A percentile compares a stretch with the other conserved stretches of the same genome.
Conservation (phyloP, 1,284 basidiomycete species). For the Ganoderma boninense region DNA sequence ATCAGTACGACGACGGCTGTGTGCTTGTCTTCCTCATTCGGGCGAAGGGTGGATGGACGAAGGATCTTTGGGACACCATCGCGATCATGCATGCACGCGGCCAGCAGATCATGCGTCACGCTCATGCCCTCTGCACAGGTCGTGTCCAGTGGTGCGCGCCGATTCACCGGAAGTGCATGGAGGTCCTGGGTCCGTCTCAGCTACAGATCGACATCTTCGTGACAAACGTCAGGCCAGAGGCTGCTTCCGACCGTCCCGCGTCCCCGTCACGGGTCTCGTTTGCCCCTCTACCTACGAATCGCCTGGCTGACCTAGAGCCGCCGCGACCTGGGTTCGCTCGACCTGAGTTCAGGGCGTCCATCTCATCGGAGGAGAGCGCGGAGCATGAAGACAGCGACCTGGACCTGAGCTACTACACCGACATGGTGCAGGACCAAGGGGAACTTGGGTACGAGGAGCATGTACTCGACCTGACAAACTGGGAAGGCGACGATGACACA, state of each 20-base stretch:
- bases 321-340: slow-evolving; percentile 52
- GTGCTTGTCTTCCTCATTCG: slow-evolving; percentile 81
- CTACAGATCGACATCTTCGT: slow-evolving; percentile 86
- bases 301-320: slow-evolving; percentile 44
- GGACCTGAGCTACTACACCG: slow-evolving; percentile 58
- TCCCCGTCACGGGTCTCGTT: slow-evolving; percentile 20
- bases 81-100: slow-evolving; percentile 44
- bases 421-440: slow-evolving; percentile 45
- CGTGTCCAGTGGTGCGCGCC: slow-evolving; percentile 87
- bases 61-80: slow-evolving; percentile 72
- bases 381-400: slow-evolving; percentile 46
- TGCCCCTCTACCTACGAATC: slow-evolving; percentile 8
- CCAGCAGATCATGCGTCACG: slow-evolving; percentile 37
- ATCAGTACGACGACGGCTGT: slow-evolving; percentile 52
- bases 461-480: slow-evolving; percentile 80
- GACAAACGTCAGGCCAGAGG: slow-evolving; percentile 57
- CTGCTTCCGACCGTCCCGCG: slow-evolving; percentile 11
- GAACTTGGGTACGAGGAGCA: slow-evolving; percentile 59
- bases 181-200: slow-evolving; percentile 63
- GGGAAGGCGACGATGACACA: slow-evolving; percentile 81
- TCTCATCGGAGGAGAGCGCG: slow-evolving; percentile 43
- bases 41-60: slow-evolving; percentile 81
- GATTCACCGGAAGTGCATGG: slow-evolving; percentile 71
- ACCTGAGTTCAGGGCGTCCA: slow-evolving; percentile 21
- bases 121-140: slow-evolving; percentile 50